These are phyloP conservation scores for Monosporascus sp. DNA, from an alignment of 2,329 filamentous ascomycete species.

Conservation along the genomic window DNA sequence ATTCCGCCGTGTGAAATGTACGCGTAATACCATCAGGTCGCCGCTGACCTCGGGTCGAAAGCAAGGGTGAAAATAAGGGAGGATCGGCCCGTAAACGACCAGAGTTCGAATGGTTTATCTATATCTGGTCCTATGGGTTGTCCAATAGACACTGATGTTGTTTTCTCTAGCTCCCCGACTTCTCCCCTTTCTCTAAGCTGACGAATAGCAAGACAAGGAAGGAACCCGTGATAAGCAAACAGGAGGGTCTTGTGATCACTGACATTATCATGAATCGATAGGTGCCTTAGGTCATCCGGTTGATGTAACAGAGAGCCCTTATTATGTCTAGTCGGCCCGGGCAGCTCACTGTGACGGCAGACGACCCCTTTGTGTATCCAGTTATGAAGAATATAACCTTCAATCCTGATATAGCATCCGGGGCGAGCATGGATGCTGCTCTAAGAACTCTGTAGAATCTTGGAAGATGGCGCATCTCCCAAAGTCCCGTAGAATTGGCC, in stretches of 20 bases:
- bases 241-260: background rate
- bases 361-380: background rate
- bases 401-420: background rate
- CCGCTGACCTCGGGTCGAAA: too few species aligned
- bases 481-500: background rate
- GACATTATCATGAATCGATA: background rate
- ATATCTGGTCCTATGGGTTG: background rate
- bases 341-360: background rate
- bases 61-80: too few species aligned
- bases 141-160: background rate
- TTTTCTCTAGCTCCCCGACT: background rate
- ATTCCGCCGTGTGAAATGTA: background rate
- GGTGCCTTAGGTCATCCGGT: background rate
- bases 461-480: background rate
- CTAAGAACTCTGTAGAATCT: background rate
- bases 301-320: background rate
- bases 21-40: too few species aligned
- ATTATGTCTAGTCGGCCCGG: background rate
- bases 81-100: too few species aligned
- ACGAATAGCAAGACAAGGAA: background rate
- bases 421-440: background rate
- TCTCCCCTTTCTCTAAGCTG: background rate
- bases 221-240: background rate
- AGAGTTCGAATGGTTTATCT: background rate
- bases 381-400: background rate